A percentile compares a stretch with the other conserved stretches of the same genome.
Evolutionary conservation across 208 protist species (phyloP).

Genomic region (Sergeia podlipaevii): DNA sequence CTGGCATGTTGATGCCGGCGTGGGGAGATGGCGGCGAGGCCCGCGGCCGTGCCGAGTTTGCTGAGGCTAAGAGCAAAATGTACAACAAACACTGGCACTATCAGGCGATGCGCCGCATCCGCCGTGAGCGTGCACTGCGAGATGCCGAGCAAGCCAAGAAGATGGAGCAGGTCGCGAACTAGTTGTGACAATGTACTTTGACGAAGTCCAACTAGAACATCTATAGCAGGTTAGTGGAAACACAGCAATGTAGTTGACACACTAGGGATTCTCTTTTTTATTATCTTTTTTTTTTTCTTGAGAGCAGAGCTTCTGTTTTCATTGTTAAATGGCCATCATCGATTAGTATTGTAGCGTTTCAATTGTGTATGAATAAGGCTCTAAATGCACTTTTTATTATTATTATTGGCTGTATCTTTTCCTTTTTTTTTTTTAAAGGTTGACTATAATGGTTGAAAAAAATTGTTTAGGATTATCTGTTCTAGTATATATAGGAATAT

Average conservation of each 20-base stretch:
- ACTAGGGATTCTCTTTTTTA: background rate
- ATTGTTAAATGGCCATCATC: too few relatives aligned
- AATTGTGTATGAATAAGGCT: too few relatives aligned
- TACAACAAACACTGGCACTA: conserved; percentile 90
- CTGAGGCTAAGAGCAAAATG: conserved; percentile 68
- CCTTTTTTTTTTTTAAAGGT: conserved; percentile 7
- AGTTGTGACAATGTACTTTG: background rate
- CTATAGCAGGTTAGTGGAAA: background rate
- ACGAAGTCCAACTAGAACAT: background rate
- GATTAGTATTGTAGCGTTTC: too few relatives aligned
- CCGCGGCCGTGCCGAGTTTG: conserved; percentile 73
- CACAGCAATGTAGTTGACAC: background rate
- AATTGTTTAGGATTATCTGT: too few relatives aligned
- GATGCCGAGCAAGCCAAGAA: conserved; percentile 20
- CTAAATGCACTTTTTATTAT: conserved; percentile 13
- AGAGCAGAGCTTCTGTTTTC: background rate
- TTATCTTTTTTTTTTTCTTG: background rate
- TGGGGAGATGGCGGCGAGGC: conserved; percentile 85
- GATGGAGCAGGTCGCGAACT: conserved; percentile 4
- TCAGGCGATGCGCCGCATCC: conserved; percentile 88
- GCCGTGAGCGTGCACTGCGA: conserved; percentile 73
- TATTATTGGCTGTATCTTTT: conserved; percentile 6
- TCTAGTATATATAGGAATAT: too few relatives aligned
- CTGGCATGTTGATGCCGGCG: conserved; percentile 56
- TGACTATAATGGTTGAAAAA: too few relatives aligned